Percentiles rank a stretch among this genome's conserved stretches.
Conservation (phyloP, 2,329 filamentous ascomycete species). For the Fusarium austroafricanum region DNA sequence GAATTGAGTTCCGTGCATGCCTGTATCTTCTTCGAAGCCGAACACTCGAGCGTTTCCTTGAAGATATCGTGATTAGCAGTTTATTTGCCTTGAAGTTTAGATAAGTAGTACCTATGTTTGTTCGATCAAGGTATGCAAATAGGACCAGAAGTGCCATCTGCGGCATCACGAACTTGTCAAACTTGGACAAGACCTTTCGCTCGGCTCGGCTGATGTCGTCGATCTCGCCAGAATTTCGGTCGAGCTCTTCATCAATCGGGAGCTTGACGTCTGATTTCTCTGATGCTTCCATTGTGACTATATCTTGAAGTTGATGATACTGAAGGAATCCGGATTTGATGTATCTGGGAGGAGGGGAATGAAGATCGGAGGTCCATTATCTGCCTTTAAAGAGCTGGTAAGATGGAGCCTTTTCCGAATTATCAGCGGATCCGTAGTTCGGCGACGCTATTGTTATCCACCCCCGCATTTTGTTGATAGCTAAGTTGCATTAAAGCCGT, state of each 20-base stretch:
- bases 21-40: conserved; percentile 49
- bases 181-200: conserved; percentile 39
- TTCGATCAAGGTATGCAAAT: conserved; percentile 44
- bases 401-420: neutral
- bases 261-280: conserved; percentile 8
- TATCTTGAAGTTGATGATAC: too few species aligned
- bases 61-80: neutral
- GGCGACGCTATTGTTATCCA: conserved; percentile 7
- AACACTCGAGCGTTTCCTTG: conserved; percentile 51
- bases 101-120: conserved; percentile 39
- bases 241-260: neutral
- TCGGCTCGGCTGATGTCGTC: conserved; percentile 1
- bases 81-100: fast-evolving
- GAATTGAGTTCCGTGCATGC: conserved; percentile 48
- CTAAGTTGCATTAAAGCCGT: neutral
- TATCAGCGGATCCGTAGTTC: neutral
- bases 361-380: neutral
- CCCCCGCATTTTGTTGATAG: conserved; percentile 20
- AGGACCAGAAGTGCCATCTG: conserved; percentile 44
- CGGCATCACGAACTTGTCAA: conserved; percentile 47
- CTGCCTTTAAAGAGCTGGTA: neutral
- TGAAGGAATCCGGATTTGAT: neutral
- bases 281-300: neutral
- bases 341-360: neutral
- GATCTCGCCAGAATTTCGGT: neutral